Evolutionary conservation across 192 early-diverging fungal genomes (phyloP), one percentile per base, ranked within the genome.

Genomic region (Entophlyctis luteolus): DNA sequence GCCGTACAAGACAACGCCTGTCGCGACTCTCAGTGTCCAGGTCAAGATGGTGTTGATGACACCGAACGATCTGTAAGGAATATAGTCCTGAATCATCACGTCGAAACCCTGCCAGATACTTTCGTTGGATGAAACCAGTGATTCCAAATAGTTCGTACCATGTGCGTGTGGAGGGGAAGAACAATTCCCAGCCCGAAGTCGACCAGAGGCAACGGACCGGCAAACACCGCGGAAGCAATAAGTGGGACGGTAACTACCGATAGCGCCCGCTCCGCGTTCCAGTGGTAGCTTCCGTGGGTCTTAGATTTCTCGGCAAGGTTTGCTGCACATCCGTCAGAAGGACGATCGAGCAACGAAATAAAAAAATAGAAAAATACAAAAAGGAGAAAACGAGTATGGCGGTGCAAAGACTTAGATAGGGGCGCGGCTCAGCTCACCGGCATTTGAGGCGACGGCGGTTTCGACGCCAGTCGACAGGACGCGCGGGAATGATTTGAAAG

Each of bases 181-280:
- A 95, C 89, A 62, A 97, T 84, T 48, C 91, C 94, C 68, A 98
- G 75, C 34, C 84, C 81, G 75, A 94, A 83, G 71, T 98, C 96
- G 73, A 92, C 91, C 62, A 91, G 82, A 5, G 94, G 89, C 69
- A 88, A 79, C 46, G 92, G 83, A n/a, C 96, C 96, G 34, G 84
- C 77, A 59, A 87, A 68, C 39, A 91, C 77, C 36, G 92, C 89
- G n/a, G 87, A 84, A 16, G 77, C 86, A 45, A 94, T 72, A 27
- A 96, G 72, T 23, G 94, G 93, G 25, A 93, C 70, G 58, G 89
- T 69, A 23, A 88, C 83, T 37, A 91, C 25, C 45, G 88, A 85
- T 22, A 94, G 72, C n/a, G 83, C 85, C 46, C 96, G 93, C 73
- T 98, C 96, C 72, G 89, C 82, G 83, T 90, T 86, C 96, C 96